Evolutionary conservation across 192 early-diverging fungal genomes (phyloP).

Genomic region (Coemansia interrupta): DNA sequence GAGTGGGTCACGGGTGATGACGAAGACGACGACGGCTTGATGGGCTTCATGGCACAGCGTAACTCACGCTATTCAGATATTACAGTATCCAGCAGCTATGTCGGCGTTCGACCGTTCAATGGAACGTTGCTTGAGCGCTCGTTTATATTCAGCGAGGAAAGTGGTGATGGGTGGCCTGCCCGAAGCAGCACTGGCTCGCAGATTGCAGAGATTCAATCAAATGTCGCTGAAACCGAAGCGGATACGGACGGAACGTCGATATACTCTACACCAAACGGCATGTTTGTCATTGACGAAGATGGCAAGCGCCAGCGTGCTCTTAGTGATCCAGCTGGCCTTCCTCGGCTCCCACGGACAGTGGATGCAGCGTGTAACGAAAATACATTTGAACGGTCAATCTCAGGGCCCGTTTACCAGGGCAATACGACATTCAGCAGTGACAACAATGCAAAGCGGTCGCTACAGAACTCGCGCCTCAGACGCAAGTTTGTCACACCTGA

Average conservation of each 20-base stretch:
- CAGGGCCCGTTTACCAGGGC: not conserved
- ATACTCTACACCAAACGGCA: constrained; percentile 1
- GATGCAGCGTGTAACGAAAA: not conserved
- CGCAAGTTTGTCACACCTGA: constrained; percentile 10
- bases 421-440: not conserved
- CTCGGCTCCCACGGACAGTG: not conserved
- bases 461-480: not conserved
- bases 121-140: constrained; percentile 21
- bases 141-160: constrained; percentile 9
- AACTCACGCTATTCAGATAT: constrained; percentile 23
- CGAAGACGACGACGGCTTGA: not conserved
- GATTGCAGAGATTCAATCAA: constrained; percentile 12
- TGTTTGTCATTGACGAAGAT: constrained; percentile 6
- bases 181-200: constrained; percentile 21
- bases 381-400: too few species aligned
- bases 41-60: not conserved
- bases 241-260: constrained; percentile 2
- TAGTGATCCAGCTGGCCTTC: constrained; percentile 1
- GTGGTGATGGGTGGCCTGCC: constrained; percentile 14
- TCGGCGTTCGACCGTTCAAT: constrained; percentile 13
- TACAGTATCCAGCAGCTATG: constrained; percentile 15
- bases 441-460: not conserved
- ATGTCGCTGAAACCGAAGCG: constrained; percentile 2
- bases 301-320: constrained; percentile 3
- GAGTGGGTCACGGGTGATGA: constrained; percentile 3